Evolutionary conservation across 23 red algal species (phyloP).

Genomic region (Cyanidioschyzon merolae): DNA sequence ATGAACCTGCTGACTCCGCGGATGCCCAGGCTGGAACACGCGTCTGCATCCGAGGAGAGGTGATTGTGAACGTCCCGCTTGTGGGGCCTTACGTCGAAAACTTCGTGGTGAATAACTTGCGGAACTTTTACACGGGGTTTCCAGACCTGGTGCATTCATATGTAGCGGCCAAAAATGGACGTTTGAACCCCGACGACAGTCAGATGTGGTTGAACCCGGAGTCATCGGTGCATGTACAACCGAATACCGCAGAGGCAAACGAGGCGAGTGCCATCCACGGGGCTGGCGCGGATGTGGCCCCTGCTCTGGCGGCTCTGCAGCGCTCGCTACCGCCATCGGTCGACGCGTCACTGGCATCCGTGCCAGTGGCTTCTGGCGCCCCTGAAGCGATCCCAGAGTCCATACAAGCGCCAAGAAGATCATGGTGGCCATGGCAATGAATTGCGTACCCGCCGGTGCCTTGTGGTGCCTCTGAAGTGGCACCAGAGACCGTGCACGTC

Average conservation of each 20-base stretch:
- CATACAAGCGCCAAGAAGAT: not conserved
- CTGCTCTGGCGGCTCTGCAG: not conserved
- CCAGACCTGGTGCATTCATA: not conserved
- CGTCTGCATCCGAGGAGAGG: not conserved
- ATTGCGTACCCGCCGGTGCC: too few relatives aligned
- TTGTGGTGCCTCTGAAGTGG: too few relatives aligned
- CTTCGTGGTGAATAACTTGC: conserved; percentile 12
- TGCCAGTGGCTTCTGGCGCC: not conserved
- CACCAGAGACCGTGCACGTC: too few relatives aligned
- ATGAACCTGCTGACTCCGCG: not conserved
- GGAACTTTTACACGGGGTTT: conserved; percentile 1
- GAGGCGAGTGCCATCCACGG: not conserved
- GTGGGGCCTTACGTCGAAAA: not conserved
- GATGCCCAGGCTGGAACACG: not conserved
- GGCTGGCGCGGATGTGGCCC: not conserved
- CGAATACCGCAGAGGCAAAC: too few relatives aligned
- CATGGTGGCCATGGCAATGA: not conserved
- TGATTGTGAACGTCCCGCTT: conserved; percentile 1
- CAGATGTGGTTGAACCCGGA: too few relatives aligned
- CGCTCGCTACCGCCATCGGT: not conserved
- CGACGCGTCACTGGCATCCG: not conserved
- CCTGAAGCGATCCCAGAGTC: not conserved
- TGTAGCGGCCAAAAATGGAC: not conserved
- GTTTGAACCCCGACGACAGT: not conserved
- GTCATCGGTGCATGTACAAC: too few relatives aligned